These are phyloP conservation scores for Solanum piurae DNA, from an alignment of 257 asterid genomes.

Conservation along the genomic window DNA sequence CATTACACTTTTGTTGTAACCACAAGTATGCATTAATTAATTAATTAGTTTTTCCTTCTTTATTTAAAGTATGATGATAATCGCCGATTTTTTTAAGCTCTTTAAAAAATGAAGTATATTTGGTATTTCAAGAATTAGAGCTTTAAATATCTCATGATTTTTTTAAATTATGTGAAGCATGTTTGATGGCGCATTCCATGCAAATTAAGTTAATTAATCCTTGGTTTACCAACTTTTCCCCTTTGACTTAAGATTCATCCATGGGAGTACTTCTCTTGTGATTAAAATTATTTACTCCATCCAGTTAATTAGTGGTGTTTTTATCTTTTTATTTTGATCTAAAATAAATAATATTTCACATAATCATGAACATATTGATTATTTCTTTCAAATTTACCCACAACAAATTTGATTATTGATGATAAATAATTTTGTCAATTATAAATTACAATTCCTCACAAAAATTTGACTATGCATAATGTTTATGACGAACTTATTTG, in stretches of 20 bases:
- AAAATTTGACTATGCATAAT: not conserved
- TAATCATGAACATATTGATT: not conserved
- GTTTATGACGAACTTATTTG: not conserved
- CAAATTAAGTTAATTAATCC: not conserved
- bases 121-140: not conserved
- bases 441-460: too few species aligned
- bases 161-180: not conserved
- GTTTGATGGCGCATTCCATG: not conserved
- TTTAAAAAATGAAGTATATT: not conserved
- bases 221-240: not conserved
- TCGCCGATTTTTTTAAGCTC: not conserved
- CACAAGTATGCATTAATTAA: not conserved
- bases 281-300: not conserved
- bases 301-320: not conserved
- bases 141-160: not conserved
- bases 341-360: too few species aligned
- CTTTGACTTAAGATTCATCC: not conserved
- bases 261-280: not conserved
- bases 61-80: not conserved
- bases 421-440: not conserved
- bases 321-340: too few species aligned
- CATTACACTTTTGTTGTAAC: not conserved
- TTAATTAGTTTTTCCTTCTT: not conserved
- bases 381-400: not conserved
- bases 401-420: not conserved